Conservation (phyloP, 495 filamentous ascomycete genomes). For the Parachaetomium inaequale region DNA sequence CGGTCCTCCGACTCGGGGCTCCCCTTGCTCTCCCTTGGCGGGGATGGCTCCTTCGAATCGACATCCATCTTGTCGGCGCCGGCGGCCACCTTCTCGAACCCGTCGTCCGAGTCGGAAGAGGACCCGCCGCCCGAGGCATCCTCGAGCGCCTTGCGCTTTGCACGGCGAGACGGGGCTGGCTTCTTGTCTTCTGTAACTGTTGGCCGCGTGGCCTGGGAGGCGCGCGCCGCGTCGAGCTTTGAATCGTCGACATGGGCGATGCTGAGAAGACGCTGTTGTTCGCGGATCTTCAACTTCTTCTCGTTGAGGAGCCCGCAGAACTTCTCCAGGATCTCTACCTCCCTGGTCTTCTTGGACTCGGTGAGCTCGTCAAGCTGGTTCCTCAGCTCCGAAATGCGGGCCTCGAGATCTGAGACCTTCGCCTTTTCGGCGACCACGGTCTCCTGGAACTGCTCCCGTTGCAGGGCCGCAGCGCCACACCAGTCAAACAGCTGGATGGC, state of each 20-base stretch:
- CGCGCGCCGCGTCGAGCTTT: slow-evolving; percentile 28
- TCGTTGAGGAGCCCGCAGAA: slow-evolving; percentile 71
- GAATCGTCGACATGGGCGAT: slow-evolving; percentile 55
- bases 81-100: slow-evolving; percentile 43
- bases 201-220: not conserved
- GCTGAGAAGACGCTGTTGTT: slow-evolving; percentile 68
- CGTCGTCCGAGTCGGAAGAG: slow-evolving; percentile 42
- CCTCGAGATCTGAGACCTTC: slow-evolving; percentile 49
- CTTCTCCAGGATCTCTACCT: slow-evolving; percentile 66
- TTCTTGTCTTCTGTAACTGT: not conserved
- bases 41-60: slow-evolving; percentile 33
- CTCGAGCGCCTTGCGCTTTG: slow-evolving; percentile 50
- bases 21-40: slow-evolving; percentile 6
- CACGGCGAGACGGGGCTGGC: slow-evolving; percentile 30
- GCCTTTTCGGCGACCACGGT: slow-evolving; percentile 46
- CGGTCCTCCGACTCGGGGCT: slow-evolving; percentile 24
- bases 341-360: slow-evolving; percentile 62
- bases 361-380: slow-evolving; percentile 61
- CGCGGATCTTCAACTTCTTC: slow-evolving; percentile 88
- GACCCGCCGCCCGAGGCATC: slow-evolving; percentile 41
- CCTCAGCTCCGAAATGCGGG: slow-evolving; percentile 45
- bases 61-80: slow-evolving; percentile 49
- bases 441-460: slow-evolving; percentile 29
- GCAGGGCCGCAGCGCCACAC: slow-evolving; percentile 48
- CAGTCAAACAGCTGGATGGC: slow-evolving; percentile 71